phyloP scores from a whole-genome alignment of 2,329 filamentous ascomycete genomes.

The Penicillium sp. region DNA sequence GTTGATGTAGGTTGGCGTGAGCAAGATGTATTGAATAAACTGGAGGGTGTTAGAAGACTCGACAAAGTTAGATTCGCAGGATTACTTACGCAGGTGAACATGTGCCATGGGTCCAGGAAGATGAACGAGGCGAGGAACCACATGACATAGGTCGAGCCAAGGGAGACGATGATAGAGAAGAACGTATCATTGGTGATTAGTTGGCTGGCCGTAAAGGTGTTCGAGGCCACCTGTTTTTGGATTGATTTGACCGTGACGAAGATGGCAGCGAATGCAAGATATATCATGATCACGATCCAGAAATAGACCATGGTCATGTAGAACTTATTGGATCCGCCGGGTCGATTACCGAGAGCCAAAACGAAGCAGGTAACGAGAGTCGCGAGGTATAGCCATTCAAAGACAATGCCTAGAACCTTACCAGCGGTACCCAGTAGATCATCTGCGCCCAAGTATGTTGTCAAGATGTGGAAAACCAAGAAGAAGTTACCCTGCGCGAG shows the following conservation, averaged over 20 bases:
- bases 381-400: conserved; percentile 93
- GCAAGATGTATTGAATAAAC: conserved; percentile 87
- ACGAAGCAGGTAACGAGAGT: conserved; percentile 94
- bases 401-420: conserved; percentile 78
- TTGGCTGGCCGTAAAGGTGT: conserved; percentile 64
- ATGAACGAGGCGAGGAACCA: conserved; percentile 89
- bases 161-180: conserved; percentile 87
- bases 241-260: conserved; percentile 91
- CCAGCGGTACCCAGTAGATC: conserved; percentile 73
- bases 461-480: conserved; percentile 95
- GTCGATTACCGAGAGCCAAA: conserved; percentile 87
- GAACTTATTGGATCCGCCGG: conserved; percentile 86
- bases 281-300: conserved; percentile 94
- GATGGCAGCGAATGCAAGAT: conserved; percentile 89
- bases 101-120: conserved; percentile 99
- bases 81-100: conserved; percentile 70
- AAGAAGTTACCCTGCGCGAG: conserved; percentile 76
- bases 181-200: conserved; percentile 87
- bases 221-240: conserved; percentile 62
- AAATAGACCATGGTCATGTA: conserved; percentile 99
- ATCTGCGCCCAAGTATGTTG: conserved; percentile 70
- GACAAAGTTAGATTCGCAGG: background rate
- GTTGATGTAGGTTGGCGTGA: conserved; percentile 96
- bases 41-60: conserved; percentile 28
- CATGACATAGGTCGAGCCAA: conserved; percentile 87